Evolutionary conservation across 495 filamentous ascomycete genomes (phyloP), one percentile per base, ranked within the genome.

Genomic region (Tuber borchii): DNA sequence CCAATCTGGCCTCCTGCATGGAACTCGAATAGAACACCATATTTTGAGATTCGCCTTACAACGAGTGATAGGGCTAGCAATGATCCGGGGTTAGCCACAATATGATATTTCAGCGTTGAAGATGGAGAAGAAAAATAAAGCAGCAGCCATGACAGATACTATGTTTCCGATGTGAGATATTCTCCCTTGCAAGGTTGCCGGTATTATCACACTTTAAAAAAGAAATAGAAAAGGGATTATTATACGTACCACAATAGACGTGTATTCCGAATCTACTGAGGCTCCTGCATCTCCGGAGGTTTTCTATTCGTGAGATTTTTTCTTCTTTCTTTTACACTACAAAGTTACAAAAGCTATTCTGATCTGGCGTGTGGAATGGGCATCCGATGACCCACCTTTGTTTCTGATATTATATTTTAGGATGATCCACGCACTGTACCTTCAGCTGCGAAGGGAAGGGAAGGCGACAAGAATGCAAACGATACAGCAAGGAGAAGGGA

Each of bases 11-110:
- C 26, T 31, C 7, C 56, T 34, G 56, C 56, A 65, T 65, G 26
- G 56, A 65, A 65, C 56, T 65, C 26, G 56, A 65, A 65, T 65
- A 17, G 56, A 65, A 65, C 56, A 34, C 34, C 2, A 65, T 65
- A 17, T 65, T 34, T 65, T 65, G 56, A 65, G 56, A 65, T 65
- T 34, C 26, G 31, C 56, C 56, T 17, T 34, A 19, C 56, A 65
- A 65, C 56, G 56, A 65, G 56, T 26, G 31, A 65, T 65, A 65
- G 56, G 56, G 56, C 56, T 65, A 65, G 31, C 56, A 31, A 65
- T 34, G 56, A 65, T 65, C 56, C 56, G 56, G 56, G 2, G 56
- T 34, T 31, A 65, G 56, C 56, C 56, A 65, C 56, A 65, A 65
- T 65, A 65, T 65, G 56, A 65, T 65, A 65, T 65, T 34, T 65